Conservation (phyloP, 805 yeast species). For the Wickerhamiella sorbophila region DNA sequence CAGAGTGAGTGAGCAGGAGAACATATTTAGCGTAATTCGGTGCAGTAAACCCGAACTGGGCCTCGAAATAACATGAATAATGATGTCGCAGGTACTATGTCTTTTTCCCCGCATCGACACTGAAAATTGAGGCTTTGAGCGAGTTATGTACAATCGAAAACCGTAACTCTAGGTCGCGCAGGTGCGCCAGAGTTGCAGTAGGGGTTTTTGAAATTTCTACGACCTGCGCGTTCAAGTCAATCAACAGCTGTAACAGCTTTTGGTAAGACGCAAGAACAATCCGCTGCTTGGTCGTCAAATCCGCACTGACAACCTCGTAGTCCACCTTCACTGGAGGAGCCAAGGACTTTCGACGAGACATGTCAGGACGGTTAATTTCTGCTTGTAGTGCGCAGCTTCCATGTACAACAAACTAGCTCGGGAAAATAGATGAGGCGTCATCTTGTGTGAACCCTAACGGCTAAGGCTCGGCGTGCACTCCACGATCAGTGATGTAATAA, state of each 20-base stretch:
- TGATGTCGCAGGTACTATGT: too few species aligned
- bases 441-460: background rate
- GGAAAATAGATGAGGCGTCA: too few species aligned
- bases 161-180: background rate
- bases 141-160: background rate
- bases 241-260: background rate
- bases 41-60: too few species aligned
- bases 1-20: background rate
- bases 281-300: background rate
- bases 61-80: too few species aligned
- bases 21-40: too few species aligned
- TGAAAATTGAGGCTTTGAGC: background rate
- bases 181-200: background rate
- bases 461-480: background rate
- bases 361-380: too few species aligned
- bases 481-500: background rate
- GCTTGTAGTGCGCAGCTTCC: too few species aligned
- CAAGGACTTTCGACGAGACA: background rate
- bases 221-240: background rate
- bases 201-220: background rate
- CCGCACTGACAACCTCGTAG: background rate
- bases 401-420: too few species aligned
- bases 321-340: background rate
- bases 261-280: background rate
- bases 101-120: background rate